Percentiles rank a stretch among this genome's conserved stretches.
phyloP scores from a whole-genome alignment of 805 yeast genomes.

The Lipomyces sp. region DNA sequence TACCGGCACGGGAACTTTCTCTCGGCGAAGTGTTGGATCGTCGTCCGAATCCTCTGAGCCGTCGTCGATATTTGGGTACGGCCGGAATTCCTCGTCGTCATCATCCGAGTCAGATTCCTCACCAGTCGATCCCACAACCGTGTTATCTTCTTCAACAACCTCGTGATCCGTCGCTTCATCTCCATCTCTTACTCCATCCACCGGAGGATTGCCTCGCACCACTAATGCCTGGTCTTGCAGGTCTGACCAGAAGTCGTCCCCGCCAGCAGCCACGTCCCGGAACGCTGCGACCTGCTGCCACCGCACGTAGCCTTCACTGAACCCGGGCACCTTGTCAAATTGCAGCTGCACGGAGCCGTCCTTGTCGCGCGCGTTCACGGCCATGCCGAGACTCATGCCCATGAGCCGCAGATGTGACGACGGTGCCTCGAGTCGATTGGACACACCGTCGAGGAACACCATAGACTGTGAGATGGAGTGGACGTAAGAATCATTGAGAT shows the following conservation, averaged over 20 bases:
- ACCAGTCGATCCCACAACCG: too few relatives aligned
- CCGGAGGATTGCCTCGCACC: neutral
- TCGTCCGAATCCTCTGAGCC: conserved; percentile 53
- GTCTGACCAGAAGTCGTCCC: too few relatives aligned
- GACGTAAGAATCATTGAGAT: conserved; percentile 2
- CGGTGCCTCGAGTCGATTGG: conserved; percentile 52
- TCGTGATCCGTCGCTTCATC: neutral
- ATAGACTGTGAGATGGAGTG: conserved; percentile 35
- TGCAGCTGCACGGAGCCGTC: conserved; percentile 30
- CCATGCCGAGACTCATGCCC: conserved; percentile 59
- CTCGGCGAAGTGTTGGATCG: conserved; percentile 45
- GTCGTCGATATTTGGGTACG: conserved; percentile 35
- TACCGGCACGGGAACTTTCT: conserved; percentile 50
- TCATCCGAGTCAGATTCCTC: conserved; percentile 40
- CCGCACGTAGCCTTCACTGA: conserved; percentile 14
- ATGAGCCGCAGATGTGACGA: conserved; percentile 47
- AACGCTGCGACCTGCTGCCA: conserved; percentile 16
- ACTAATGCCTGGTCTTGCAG: conserved; percentile 22
- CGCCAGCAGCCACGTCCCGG: conserved; percentile 33
- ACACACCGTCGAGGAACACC: conserved; percentile 50
- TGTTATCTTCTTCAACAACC: conserved; percentile 16
- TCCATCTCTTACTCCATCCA: neutral
- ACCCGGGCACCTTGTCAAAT: conserved; percentile 32
- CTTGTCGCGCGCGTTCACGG: conserved; percentile 26
- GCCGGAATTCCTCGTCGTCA: conserved; percentile 34